Evolutionary conservation across 2,329 filamentous ascomycete genomes (phyloP), one percentile per base, ranked within the genome.

Genomic region (Diaporthe sp.): DNA sequence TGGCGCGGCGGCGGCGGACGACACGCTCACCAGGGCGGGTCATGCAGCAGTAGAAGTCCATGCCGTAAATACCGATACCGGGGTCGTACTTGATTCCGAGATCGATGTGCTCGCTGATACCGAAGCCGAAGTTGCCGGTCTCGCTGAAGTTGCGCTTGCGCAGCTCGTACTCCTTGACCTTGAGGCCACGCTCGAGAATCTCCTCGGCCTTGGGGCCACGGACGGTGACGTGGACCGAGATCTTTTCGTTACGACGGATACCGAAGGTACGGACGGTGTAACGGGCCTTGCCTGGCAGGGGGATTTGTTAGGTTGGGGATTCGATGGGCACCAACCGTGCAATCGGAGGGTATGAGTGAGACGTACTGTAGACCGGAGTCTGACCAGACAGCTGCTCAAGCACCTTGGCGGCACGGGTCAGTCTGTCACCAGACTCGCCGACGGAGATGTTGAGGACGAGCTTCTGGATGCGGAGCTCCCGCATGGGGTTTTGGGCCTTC

Each of bases 41-140:
- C 97, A 99, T 99, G 95, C 96, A 98, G 94, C 94, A 96, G 94
- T 98, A 99, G 91, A 99, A 99, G 91, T 99, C 97, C 97, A 99
- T 99, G 87, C 97, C 96, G 92, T 98, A 98, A 88, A 98, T 98
- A 93, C 96, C 96, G 83, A 98, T 98, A 80, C 92, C 94, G 80
- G 96, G 96, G 90, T 98, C 96, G 91, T 98, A 98, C 94, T 99
- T 99, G 95, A 99, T 99, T 85, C 97, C 97, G 84, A 99, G 92
- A 92, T 99, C 97, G 89, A 99, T 99, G 94, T 99, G 97, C 91
- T 99, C 97, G 90, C 92, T 95, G 92, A 99, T 99, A 91, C 97
- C 97, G 92, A 99, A 99, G 83, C 97, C 97, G 87, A 99, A 99
- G 94, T 98, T 98, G 87, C 97, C 97, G 81, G 96, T 98, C 93